Conservation (phyloP, 305 asterid species). For the Fraxinus floribunda region DNA sequence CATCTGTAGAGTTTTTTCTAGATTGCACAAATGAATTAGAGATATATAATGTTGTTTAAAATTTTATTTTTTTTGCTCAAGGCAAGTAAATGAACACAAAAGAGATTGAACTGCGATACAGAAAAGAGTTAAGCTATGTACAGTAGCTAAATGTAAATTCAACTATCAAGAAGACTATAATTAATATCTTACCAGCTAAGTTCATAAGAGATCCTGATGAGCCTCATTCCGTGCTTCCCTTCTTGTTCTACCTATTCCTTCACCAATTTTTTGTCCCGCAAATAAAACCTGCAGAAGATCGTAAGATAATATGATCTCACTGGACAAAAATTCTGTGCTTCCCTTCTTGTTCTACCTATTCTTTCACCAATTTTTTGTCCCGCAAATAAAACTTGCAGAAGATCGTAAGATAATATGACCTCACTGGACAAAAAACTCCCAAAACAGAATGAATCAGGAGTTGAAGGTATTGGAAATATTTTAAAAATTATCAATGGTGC, state of each 20-base stretch:
- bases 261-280: slow-evolving; percentile 83
- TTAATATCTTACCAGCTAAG: slow-evolving; percentile 68
- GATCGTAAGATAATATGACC: slow-evolving; percentile 22
- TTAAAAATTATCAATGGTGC: neutral
- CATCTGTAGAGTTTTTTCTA: too few species aligned
- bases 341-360: slow-evolving; percentile 82
- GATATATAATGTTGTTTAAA: too few species aligned
- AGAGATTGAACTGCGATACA: neutral
- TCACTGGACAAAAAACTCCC: neutral
- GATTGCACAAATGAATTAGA: too few species aligned
- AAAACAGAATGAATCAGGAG: slow-evolving; percentile 15
- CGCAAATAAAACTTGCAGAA: slow-evolving; percentile 71
- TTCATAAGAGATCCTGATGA: slow-evolving; percentile 73
- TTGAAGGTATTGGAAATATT: slow-evolving; percentile 11
- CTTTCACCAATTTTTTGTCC: slow-evolving; percentile 87
- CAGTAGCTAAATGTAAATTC: slow-evolving; percentile 8
- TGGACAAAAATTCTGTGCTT: slow-evolving; percentile 43
- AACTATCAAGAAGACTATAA: slow-evolving; percentile 24
- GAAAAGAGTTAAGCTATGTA: neutral
- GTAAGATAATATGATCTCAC: slow-evolving; percentile 20
- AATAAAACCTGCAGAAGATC: slow-evolving; percentile 64
- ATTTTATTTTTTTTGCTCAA: neutral
- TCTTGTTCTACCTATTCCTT: slow-evolving; percentile 80
- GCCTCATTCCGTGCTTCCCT: slow-evolving; percentile 85
- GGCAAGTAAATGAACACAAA: neutral